A percentile compares a stretch with the other conserved stretches of the same genome.
Evolutionary conservation across 2,329 filamentous ascomycete species (phyloP).

Genomic region (Fusarium sp.): DNA sequence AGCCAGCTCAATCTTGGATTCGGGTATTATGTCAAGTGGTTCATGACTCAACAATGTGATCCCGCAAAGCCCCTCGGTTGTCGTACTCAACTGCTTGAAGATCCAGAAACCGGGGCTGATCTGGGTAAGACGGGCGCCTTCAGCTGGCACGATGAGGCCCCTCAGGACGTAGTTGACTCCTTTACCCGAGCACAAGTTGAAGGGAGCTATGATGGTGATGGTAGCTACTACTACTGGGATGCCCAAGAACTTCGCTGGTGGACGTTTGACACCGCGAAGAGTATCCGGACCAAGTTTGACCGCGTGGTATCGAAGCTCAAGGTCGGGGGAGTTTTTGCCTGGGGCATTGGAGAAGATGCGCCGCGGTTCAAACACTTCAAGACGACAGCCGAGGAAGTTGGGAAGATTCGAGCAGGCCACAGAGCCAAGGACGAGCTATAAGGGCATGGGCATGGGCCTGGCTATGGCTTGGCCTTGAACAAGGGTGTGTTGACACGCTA

Average conservation of each 20-base stretch:
- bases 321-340: conserved; percentile 79
- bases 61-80: conserved; percentile 62
- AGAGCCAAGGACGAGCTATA: conserved; percentile 48
- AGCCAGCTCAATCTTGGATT: conserved; percentile 70
- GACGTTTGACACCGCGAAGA: conserved; percentile 75
- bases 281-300: conserved; percentile 71
- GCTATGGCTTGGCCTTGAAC: conserved; percentile 20
- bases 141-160: conserved; percentile 68
- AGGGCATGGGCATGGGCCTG: neutral
- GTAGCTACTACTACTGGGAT: conserved; percentile 78
- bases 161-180: conserved; percentile 63
- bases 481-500: conserved; percentile 24
- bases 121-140: conserved; percentile 68
- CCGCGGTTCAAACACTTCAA: conserved; percentile 55
- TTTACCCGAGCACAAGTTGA: conserved; percentile 65
- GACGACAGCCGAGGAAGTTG: conserved; percentile 48
- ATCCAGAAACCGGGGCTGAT: conserved; percentile 67
- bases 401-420: conserved; percentile 24
- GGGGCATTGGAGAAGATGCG: conserved; percentile 77
- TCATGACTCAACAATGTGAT: conserved; percentile 60
- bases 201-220: conserved; percentile 66
- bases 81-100: conserved; percentile 66
- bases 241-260: conserved; percentile 70
- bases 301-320: conserved; percentile 65
- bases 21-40: conserved; percentile 76